Evolutionary conservation across 139 green algal genomes (phyloP).

Genomic region (Monoraphidium neglectum): DNA sequence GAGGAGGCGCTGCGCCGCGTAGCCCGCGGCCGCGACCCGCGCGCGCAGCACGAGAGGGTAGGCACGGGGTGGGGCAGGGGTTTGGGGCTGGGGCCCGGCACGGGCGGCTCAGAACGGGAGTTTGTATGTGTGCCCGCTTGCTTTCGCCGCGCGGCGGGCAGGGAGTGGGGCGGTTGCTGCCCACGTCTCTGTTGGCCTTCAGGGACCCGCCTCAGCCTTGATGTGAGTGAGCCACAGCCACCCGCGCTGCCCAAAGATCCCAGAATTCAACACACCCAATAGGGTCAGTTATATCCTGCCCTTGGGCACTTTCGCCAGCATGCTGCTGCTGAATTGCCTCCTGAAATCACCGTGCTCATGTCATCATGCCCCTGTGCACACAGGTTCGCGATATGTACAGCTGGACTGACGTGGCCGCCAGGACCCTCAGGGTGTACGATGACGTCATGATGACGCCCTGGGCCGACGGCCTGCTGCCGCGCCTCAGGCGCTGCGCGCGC

Average conservation of each 20-base stretch:
- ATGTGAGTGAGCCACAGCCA: neutral
- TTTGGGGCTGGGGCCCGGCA: neutral
- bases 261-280: too few species aligned
- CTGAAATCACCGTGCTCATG: too few species aligned
- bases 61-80: neutral
- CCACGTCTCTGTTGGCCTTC: neutral
- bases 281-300: too few species aligned
- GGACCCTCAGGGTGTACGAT: slow-evolving; percentile 84
- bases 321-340: neutral
- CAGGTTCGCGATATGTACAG: slow-evolving; percentile 86
- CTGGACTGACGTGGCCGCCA: slow-evolving; percentile 82
- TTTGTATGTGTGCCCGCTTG: neutral
- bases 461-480: slow-evolving; percentile 35
- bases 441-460: slow-evolving; percentile 7
- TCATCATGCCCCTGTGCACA: too few species aligned
- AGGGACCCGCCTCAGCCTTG: neutral
- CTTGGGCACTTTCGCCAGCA: neutral
- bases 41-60: slow-evolving; percentile 64
- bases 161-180: neutral
- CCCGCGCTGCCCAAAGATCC: neutral
- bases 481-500: slow-evolving; percentile 50
- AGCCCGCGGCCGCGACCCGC: slow-evolving; percentile 25
- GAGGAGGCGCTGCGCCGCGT: slow-evolving; percentile 37
- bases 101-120: neutral
- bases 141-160: neutral